A percentile compares a stretch with the other conserved stretches of the same genome.
These are phyloP conservation scores for Clitopilus hobsonii DNA, from an alignment of 768 basidiomycete genomes.

Conservation along the genomic window DNA sequence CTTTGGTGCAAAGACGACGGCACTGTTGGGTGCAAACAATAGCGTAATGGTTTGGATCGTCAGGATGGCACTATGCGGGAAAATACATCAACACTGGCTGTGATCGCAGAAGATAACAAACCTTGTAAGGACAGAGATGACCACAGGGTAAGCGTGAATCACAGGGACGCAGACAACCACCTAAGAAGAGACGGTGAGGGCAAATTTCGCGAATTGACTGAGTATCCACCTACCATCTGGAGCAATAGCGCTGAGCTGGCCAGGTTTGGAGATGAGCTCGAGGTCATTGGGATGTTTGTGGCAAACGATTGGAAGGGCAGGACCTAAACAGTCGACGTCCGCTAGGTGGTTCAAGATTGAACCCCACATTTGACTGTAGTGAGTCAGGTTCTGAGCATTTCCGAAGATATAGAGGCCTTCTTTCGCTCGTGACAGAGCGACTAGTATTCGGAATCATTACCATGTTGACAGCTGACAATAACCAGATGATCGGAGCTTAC, in stretches of 20 bases:
- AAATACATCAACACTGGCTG: background rate
- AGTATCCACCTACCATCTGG: slow-evolving; percentile 46
- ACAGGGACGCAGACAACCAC: slow-evolving; percentile 62
- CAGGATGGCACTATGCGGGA: slow-evolving; percentile 50
- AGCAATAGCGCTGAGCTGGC: slow-evolving; percentile 41
- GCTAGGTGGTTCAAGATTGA: slow-evolving; percentile 55
- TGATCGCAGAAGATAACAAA: slow-evolving; percentile 14
- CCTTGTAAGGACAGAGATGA: slow-evolving; percentile 61
- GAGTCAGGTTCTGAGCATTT: slow-evolving; percentile 50
- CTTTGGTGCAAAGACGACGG: slow-evolving; percentile 43
- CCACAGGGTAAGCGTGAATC: slow-evolving; percentile 51
- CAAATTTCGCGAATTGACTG: background rate
- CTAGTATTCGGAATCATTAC: no score
- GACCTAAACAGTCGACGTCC: slow-evolving; percentile 37
- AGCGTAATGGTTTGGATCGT: slow-evolving; percentile 48
- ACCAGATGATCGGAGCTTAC: no score
- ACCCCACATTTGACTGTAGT: slow-evolving; percentile 53
- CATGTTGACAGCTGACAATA: no score
- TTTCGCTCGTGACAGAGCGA: slow-evolving; percentile 69
- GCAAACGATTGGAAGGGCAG: slow-evolving; percentile 53
- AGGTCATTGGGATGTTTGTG: slow-evolving; percentile 44
- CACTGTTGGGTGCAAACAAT: slow-evolving; percentile 47
- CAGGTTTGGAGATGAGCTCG: slow-evolving; percentile 43
- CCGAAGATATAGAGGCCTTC: slow-evolving; percentile 74
- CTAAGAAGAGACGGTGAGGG: slow-evolving; percentile 19